Evolutionary conservation across 1,284 basidiomycete genomes (phyloP).

Genomic region (Pseudomicrostroma phylloplanum): DNA sequence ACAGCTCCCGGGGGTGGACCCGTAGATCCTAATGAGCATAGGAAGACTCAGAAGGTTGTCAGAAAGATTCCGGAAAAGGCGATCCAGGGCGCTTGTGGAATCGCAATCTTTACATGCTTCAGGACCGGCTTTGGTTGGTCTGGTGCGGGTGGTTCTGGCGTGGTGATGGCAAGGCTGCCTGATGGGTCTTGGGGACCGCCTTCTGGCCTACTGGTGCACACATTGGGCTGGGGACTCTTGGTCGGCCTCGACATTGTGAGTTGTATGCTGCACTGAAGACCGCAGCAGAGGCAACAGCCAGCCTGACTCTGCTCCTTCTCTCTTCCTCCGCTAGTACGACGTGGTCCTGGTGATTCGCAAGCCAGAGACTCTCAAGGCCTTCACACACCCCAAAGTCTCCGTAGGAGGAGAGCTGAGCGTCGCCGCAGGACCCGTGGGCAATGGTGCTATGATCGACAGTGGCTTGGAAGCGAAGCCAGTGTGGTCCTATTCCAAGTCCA

Average conservation of each 20-base stretch:
- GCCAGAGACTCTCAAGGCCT: slow-evolving; percentile 39
- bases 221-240: slow-evolving; percentile 42
- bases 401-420: slow-evolving; percentile 46
- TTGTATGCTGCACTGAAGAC: background rate
- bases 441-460: slow-evolving; percentile 45
- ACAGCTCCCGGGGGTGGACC: background rate
- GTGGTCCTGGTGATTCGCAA: slow-evolving; percentile 50
- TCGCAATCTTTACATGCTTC: slow-evolving; percentile 50
- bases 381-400: slow-evolving; percentile 41
- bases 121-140: slow-evolving; percentile 39
- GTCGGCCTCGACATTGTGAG: slow-evolving; percentile 46
- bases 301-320: background rate
- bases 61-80: slow-evolving; percentile 46
- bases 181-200: slow-evolving; percentile 49
- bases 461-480: slow-evolving; percentile 37
- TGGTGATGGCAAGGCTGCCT: slow-evolving; percentile 41
- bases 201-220: slow-evolving; percentile 47
- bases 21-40: slow-evolving; percentile 29
- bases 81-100: slow-evolving; percentile 28
- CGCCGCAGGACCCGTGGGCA: slow-evolving; percentile 50
- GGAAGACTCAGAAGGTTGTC: slow-evolving; percentile 47
- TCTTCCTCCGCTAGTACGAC: slow-evolving; percentile 33
- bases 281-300: background rate
- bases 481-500: slow-evolving; percentile 50
- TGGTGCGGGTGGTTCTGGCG: slow-evolving; percentile 41